A percentile compares a stretch with the other conserved stretches of the same genome.
Conservation (phyloP, 2,329 filamentous ascomycete genomes). For the Fusarium dlaminii region DNA sequence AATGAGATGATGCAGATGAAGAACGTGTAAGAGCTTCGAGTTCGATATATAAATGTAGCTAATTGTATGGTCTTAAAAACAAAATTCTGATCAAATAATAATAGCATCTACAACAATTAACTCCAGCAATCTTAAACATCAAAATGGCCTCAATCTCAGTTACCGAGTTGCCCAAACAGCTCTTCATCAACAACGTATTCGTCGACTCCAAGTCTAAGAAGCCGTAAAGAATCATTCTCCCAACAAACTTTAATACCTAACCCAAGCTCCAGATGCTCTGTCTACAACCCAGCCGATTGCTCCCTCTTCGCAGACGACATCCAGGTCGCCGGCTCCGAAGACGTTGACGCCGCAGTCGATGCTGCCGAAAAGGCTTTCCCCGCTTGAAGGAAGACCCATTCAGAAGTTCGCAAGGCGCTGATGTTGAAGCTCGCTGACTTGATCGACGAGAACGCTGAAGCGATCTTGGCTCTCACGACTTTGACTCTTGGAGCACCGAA, state of each 20-base stretch:
- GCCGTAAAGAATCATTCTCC: too few species aligned
- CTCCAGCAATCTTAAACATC: background rate
- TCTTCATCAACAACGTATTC: background rate
- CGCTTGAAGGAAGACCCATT: fast-evolving
- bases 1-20: background rate
- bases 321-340: background rate
- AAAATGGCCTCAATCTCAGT: background rate
- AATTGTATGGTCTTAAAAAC: background rate
- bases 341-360: background rate
- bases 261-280: fast-evolving
- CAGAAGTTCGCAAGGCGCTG: fast-evolving
- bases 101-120: too few species aligned
- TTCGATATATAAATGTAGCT: background rate
- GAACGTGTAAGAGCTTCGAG: background rate
- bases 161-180: background rate
- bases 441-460: fast-evolving
- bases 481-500: fast-evolving
- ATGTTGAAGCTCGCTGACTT: fast-evolving
- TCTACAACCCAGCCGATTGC: background rate
- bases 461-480: background rate
- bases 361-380: background rate
- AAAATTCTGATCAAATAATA: too few species aligned
- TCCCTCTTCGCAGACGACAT: background rate
- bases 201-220: background rate
- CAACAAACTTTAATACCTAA: too few species aligned